Base-by-base conservation (phyloP, 148 eudicot species). In the Fagopyrum tataricum region DNA sequence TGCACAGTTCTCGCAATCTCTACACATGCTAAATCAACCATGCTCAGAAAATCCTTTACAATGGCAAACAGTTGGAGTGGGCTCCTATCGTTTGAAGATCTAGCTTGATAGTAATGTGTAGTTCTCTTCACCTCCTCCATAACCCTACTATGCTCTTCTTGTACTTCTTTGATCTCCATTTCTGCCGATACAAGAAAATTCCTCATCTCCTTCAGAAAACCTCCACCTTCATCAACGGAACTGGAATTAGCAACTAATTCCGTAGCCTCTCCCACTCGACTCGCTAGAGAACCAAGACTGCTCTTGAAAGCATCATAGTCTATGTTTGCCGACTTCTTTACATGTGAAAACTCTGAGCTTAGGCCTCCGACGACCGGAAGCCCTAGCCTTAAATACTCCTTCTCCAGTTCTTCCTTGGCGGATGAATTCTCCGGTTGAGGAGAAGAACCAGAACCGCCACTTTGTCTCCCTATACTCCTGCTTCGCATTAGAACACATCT, bases 61-160 rank as follows among this genome's bases (percentile, higher is more conserved):
- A 93, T 85, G n/a, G 72, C 82, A 67, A 87, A 91, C 73, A 91
- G 46, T 75, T 89, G 98, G 49, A 91, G 82, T 26, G 84, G 88
- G 37, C 85, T 77, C 46, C 74, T 90, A 17, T 91, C 97, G 58
- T 84, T 88, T 14, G 80, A 83, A 21, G 80, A 81, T 61, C 93
- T 96, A 26, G 91, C 85, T 67, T 95, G 98, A 61, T 87, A 90
- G 64, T 91, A 91, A 52, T 91, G 88, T 39, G 85, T 84, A 23
- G 98, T 91, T 72, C 61, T 87, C 85, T 82, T 91, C 44, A 95
- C 93, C 7, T 82, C 12, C 73, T 69, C 72, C 72, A 70, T 70
- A 23, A 84, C 87, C 71, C 89, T 88, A 39, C 15, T 72, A 67
- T 85, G 84, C 70, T 88, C 87, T 41, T 79, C 87, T 62, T 82